phyloP scores from a whole-genome alignment of 805 yeast genomes.

The Debaryomyces prosopidis region DNA sequence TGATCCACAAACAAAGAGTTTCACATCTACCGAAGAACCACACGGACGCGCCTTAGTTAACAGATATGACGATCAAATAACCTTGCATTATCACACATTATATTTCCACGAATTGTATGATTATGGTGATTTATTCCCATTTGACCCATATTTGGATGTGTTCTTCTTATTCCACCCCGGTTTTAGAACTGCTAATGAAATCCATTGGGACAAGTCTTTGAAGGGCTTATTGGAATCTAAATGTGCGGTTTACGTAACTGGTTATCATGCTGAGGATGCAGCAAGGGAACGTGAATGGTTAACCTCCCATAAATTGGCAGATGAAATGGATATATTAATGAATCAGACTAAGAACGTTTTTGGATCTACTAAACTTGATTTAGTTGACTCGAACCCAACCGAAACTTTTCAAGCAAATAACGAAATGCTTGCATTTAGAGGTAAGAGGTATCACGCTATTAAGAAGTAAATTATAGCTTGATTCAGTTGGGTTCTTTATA shows the following conservation, averaged over 20 bases:
- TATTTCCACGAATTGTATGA: conserved; percentile 90
- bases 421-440: conserved; percentile 87
- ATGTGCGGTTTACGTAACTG: conserved; percentile 89
- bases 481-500: not conserved
- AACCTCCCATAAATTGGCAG: conserved; percentile 53
- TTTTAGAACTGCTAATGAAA: conserved; percentile 76
- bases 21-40: conserved; percentile 52
- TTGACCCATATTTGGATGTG: conserved; percentile 92
- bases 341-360: conserved; percentile 71
- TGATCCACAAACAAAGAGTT: conserved; percentile 65
- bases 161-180: conserved; percentile 97
- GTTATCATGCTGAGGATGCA: conserved; percentile 77
- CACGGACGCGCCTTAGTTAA: conserved; percentile 65
- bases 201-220: conserved; percentile 81
- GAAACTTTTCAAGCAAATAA: conserved; percentile 93
- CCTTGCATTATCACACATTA: conserved; percentile 81
- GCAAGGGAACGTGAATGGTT: conserved; percentile 73
- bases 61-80: conserved; percentile 71
- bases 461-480: conserved; percentile 11
- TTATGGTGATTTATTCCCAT: conserved; percentile 93
- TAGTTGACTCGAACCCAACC: conserved; percentile 88
- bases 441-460: conserved; percentile 93
- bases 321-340: conserved; percentile 81
- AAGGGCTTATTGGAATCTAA: conserved; percentile 89
- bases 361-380: conserved; percentile 90